Conservation (phyloP, 2,329 filamentous ascomycete genomes). For the Talaromyces pinophilus region DNA sequence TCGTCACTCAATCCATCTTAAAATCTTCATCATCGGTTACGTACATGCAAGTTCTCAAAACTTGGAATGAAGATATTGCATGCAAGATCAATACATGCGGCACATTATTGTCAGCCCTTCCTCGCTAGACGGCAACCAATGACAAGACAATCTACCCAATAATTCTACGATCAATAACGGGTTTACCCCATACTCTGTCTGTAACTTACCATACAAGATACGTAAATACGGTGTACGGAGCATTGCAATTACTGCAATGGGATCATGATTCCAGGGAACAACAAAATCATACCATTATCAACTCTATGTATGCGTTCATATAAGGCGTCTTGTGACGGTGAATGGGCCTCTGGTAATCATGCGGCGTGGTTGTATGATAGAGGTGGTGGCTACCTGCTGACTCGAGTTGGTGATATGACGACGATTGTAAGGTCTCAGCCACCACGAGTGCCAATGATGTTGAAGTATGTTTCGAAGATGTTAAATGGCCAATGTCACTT, state of each 20-base stretch:
- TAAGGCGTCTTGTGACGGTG: slow-evolving; percentile 10
- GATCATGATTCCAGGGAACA: not conserved
- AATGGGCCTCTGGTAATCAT: not conserved
- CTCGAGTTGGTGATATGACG: not conserved
- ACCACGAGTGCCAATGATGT: not conserved
- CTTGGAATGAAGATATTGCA: not conserved
- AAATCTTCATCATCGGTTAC: not conserved
- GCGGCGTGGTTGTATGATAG: not conserved
- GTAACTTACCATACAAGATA: not conserved
- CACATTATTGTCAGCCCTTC: not conserved
- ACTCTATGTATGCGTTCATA: not conserved
- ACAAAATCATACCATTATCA: not conserved
- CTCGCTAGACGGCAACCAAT: not conserved
- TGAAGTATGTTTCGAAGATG: not conserved
- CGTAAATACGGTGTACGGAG: not conserved
- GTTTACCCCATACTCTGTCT: slow-evolving; percentile 11
- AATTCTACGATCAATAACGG: not conserved
- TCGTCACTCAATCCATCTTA: not conserved
- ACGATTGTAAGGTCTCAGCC: not conserved
- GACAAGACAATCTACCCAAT: not conserved
- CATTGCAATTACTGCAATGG: not conserved
- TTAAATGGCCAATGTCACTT: not conserved
- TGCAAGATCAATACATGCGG: not conserved
- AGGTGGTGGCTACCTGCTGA: slow-evolving; percentile 6
- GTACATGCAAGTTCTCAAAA: not conserved